Percentiles rank a stretch among this genome's conserved stretches.
Evolutionary conservation across 2,329 filamentous ascomycete species (phyloP).

Genomic region (Aspergillus carbonarius): DNA sequence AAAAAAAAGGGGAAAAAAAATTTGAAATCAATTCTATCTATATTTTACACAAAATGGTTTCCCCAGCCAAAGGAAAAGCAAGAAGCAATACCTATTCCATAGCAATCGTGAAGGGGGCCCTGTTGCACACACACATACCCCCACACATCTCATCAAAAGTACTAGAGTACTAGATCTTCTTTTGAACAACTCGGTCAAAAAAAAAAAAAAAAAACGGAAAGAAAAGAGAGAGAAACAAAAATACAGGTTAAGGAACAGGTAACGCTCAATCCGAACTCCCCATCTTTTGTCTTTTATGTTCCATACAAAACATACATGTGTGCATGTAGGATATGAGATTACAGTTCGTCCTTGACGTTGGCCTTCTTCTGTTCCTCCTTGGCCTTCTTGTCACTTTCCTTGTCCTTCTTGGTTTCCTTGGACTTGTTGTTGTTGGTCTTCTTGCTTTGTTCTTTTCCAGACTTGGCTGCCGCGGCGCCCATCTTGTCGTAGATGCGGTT

Average conservation of each 20-base stretch:
- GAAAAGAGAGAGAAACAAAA: neutral
- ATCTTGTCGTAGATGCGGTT: slow-evolving; percentile 40
- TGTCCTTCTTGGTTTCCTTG: slow-evolving; percentile 15
- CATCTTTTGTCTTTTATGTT: neutral
- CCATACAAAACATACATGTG: neutral
- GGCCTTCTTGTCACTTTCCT: slow-evolving; percentile 14
- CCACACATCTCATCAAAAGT: neutral
- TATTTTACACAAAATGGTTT: neutral
- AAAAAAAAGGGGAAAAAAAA: neutral
- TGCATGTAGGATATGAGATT: slow-evolving; percentile 8
- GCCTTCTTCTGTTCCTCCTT: slow-evolving; percentile 24
- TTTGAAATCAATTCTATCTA: neutral
- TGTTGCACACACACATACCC: neutral
- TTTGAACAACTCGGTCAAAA: too few relatives aligned
- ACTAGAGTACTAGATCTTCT: too few relatives aligned
- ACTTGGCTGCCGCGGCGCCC: slow-evolving; percentile 45
- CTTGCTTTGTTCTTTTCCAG: slow-evolving; percentile 21
- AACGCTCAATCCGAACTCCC: slow-evolving; percentile 18
- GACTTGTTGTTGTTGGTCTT: slow-evolving; percentile 33
- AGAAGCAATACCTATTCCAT: too few relatives aligned
- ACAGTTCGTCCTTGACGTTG: slow-evolving; percentile 36
- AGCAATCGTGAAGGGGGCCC: too few relatives aligned
- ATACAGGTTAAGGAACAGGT: neutral
- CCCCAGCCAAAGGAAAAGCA: too few relatives aligned
- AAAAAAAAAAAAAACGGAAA: neutral